Conservation (phyloP, 805 yeast species). For the Citeromyces matritensis region DNA sequence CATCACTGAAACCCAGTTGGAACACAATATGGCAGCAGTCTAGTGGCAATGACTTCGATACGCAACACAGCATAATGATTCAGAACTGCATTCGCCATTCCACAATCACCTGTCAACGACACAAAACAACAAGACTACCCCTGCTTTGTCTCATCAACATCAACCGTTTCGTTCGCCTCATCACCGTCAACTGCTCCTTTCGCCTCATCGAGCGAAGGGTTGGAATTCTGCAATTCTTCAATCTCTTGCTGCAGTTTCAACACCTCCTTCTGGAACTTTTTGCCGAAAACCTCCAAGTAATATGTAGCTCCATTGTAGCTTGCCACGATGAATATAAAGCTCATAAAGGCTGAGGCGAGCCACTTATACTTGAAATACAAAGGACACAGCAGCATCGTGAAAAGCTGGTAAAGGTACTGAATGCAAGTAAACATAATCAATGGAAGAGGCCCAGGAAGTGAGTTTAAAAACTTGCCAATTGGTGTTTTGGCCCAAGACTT, state of each 20-base stretch:
- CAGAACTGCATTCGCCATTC: too few species aligned
- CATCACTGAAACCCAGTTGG: too few species aligned
- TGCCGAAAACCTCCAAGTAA: constrained; percentile 85
- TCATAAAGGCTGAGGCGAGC: constrained; percentile 54
- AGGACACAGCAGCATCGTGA: constrained; percentile 82
- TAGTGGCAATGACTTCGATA: too few species aligned
- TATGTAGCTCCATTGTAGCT: constrained; percentile 91
- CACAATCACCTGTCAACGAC: too few species aligned
- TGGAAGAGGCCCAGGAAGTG: constrained; percentile 77
- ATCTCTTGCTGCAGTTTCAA: constrained; percentile 55
- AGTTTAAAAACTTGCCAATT: constrained; percentile 66
- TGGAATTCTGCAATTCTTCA: constrained; percentile 34
- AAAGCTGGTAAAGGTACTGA: constrained; percentile 76
- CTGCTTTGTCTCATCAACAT: too few species aligned
- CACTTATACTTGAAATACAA: constrained; percentile 65
- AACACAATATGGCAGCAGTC: too few species aligned
- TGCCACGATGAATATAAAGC: constrained; percentile 64
- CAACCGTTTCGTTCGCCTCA: background rate
- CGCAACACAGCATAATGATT: too few species aligned
- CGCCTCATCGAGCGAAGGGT: background rate
- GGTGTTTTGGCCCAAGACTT: constrained; percentile 48
- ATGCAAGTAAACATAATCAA: constrained; percentile 72
- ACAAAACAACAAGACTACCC: too few species aligned
- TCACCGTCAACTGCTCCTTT: too few species aligned
- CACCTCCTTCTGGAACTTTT: constrained; percentile 78